Base-by-base conservation (phyloP, 2,329 filamentous ascomycete genomes). In the Dothideomycetes sp. region DNA sequence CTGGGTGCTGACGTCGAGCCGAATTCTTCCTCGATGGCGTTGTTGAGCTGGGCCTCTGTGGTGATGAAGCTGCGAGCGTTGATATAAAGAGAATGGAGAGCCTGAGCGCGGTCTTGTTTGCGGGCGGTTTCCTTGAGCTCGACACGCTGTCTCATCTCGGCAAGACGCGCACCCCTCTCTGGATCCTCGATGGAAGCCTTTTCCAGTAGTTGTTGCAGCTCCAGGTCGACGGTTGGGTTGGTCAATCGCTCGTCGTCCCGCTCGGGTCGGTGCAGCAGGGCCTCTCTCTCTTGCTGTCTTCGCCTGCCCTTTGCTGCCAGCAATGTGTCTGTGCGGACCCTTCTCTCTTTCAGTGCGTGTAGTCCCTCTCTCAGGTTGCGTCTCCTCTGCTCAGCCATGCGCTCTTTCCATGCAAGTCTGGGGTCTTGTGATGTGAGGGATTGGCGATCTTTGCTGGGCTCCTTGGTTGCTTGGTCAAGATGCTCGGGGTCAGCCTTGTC, bases 11-110 rank as follows among this genome's bases (percentile, higher is more conserved):
- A 61, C 5, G 75, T 70, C 18, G 78, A 75, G 12, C 76, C 72
- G 63, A 95, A 98, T n/a, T 81, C 70, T 46, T 70, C 64, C 16
- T 93, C 81, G 41, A 95, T 79, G 48, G 78, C 73, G 12, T 69
- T 68, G 50, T 83, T 73, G 24, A 98, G 73, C 58, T 94, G 81
- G 37, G 72, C 65, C 58, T 94, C 87, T 17, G 73, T 79, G 14
- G 86, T 79, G 56, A 98, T 95, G 64, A 96, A 98, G 30, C 76
- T 68, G 18, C 82, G 75, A 4, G 91, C 87, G 51, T 87, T 83
- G 65, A 91, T 83, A 64, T 98, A 98, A 10, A 98, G 73, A 43
- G 84, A 79, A 62, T 94, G 85, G 19, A 98, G 64, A 12, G 80
- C 73, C 48, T 89, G 77, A 45, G 75, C 42, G 4, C 56, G 50